phyloP scores from a whole-genome alignment of 805 yeast species.

The Teunomyces funiuensis region DNA sequence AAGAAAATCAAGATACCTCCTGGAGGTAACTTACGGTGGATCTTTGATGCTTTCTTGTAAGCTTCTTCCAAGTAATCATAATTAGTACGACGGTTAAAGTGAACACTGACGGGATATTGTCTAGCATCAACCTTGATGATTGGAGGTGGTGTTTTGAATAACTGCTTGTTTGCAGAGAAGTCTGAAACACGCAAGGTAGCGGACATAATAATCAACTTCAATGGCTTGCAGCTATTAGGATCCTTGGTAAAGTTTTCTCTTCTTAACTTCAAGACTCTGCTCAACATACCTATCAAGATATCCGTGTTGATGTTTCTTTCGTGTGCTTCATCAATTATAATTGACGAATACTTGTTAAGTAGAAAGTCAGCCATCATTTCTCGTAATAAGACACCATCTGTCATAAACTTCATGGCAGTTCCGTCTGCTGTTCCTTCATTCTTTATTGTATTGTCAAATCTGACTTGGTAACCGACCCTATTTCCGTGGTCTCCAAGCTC shows the following conservation, averaged over 20 bases:
- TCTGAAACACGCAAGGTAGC: conserved; percentile 94
- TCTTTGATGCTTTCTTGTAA: conserved; percentile 78
- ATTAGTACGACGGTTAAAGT: conserved; percentile 79
- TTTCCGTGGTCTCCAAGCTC: conserved; percentile 74
- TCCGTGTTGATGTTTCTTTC: conserved; percentile 96
- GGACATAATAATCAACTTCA: conserved; percentile 91
- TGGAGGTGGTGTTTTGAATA: conserved; percentile 80
- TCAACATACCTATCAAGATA: conserved; percentile 89
- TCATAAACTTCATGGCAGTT: conserved; percentile 84
- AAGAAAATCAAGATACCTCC: conserved; percentile 91
- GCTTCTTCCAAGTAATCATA: conserved; percentile 85
- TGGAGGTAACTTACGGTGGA: conserved; percentile 82
- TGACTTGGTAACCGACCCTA: conserved; percentile 75
- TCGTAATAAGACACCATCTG: conserved; percentile 89
- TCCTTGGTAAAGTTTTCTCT: conserved; percentile 47
- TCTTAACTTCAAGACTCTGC: conserved; percentile 79
- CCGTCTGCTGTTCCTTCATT: conserved; percentile 44
- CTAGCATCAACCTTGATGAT: conserved; percentile 87
- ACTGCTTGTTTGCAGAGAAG: conserved; percentile 74
- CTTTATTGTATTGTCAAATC: conserved; percentile 71
- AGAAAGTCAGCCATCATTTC: conserved; percentile 90
- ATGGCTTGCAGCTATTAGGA: conserved; percentile 54
- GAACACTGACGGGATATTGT: conserved; percentile 90
- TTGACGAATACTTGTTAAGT: conserved; percentile 76
- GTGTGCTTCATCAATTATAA: conserved; percentile 96